Conservation (phyloP, 106 monocot species). For the Dendrobium chrysotoxum region DNA sequence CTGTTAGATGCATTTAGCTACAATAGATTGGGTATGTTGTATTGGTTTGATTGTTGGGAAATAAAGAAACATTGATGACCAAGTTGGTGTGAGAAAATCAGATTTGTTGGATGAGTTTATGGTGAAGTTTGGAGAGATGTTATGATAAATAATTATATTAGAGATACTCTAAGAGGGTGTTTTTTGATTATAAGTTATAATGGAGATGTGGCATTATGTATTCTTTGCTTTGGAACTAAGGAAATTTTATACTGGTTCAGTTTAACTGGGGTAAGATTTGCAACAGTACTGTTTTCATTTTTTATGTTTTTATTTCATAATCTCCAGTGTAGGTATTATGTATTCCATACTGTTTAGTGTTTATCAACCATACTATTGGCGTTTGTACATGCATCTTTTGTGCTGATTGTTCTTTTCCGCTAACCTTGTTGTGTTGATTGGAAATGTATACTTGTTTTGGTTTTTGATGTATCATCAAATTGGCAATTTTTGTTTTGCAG, state of each 20-base stretch:
- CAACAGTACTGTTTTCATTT: background rate
- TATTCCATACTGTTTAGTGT: background rate
- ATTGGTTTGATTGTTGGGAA: background rate
- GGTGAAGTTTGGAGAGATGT: background rate
- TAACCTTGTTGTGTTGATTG: background rate
- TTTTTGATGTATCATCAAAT: background rate
- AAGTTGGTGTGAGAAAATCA: background rate
- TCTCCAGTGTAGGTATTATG: background rate
- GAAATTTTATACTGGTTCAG: background rate
- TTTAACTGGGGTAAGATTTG: background rate
- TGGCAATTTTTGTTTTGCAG: slow-evolving; percentile 22
- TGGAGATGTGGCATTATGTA: background rate
- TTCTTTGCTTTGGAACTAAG: background rate
- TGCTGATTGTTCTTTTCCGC: background rate
- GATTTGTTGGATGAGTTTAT: background rate
- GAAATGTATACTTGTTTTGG: background rate
- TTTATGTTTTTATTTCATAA: background rate
- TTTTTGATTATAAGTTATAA: background rate
- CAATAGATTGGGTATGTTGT: background rate
- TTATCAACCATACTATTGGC: background rate
- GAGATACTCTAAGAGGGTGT: background rate
- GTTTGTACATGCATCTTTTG: background rate
- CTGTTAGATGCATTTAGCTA: background rate
- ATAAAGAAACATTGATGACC: background rate
- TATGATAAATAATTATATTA: background rate